Evolutionary conservation across 169 alveolate species (phyloP), one percentile per base, ranked within the genome.

Genomic region (Ichthyophthirius multifiliis): DNA sequence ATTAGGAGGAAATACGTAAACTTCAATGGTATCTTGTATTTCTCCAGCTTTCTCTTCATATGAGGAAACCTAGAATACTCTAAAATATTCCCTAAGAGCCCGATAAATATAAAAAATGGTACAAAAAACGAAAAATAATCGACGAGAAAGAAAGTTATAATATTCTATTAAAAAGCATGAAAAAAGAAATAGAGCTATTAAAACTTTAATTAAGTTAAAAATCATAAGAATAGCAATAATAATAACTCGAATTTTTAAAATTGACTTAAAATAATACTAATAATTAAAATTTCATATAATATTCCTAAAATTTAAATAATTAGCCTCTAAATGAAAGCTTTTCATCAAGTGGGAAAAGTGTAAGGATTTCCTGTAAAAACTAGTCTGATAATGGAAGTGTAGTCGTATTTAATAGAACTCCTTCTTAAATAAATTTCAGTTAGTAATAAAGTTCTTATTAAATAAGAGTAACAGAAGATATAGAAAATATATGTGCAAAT

Each of bases 1-100:
- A 4, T 81, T 96, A 45, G 97, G 97, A n/a, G 98, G 98, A 0
- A 93, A 94, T 76, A 91, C 97, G 65, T 78, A 94, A 73, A 93
- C 97, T 10, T 93, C 91, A 15, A 96, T 96, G 98, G 92, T 96
- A 18, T 97, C 98, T 1, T 88, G 89, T 65, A 84, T 96, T 12
- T 83, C 96, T 39, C 98, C 98, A 6, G 80, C 94, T 45, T 48
- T 67, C 34, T 41, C 62, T 3, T 55, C 84, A 10, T 65, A 48
- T 65, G 91, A 85, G 55, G 91, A 85, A 34, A 85, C 91, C 10
- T 93, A 86, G 20, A 85, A 85, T 43, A 85, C 91, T 12, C 48
- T 85, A n/a, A 74, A 47, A 45, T 47, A 74, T n/a, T 43, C 77
- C 6, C 27, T n/a, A 15, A 34, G 77, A 18, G 77, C 77, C 6